Evolutionary conservation across 495 filamentous ascomycete genomes (phyloP), one percentile per base, ranked within the genome.

Genomic region (Hypoxylon lienhwacheense): DNA sequence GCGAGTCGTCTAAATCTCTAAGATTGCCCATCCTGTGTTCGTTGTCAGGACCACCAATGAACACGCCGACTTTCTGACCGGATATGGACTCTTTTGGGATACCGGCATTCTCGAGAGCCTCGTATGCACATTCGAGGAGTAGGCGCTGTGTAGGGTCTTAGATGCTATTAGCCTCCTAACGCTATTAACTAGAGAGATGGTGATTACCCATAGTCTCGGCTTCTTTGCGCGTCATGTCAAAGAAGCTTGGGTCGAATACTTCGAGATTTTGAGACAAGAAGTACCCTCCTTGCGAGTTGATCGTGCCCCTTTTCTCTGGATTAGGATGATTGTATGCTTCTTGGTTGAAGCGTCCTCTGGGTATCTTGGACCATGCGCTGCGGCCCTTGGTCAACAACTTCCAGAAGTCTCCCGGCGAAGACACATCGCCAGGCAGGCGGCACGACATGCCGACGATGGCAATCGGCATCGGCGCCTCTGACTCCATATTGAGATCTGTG

Each of bases 311-410:
- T 50, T 72, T 70, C 47, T 69, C 70, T 4, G 69, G 72, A 47
- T 73, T 71, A 3, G 83, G 85, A 55, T 91, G 87, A 17, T 82
- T 81, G 47, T 88, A 82, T 5, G 85, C 84, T 60, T 87, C 81
- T 14, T 65, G 59, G 51, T 69, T 73, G 74, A 88, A 93, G 20
- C 89, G 83, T 51, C 87, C 82, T 14, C 74, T 56, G 0, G 89
- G 89, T 40, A 87, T 68, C 47, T 69, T 61, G 4, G 63, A 68
- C 71, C 70, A 73, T 10, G 66, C 72, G 42, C 61, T 66, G n/a
- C 66, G 47, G 22, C 61, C 63, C 15, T 65, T 68, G 44, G 66
- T 61, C 3, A 80, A 60, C 65, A 80, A 63, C 2, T 77, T 67
- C 64, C 75, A 80, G 15, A 81, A 73, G 20, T 75, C 68, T 6